Evolutionary conservation across 768 basidiomycete species (phyloP), one percentile per base, ranked within the genome.

Genomic region (Kwoniella mangroviensis): DNA sequence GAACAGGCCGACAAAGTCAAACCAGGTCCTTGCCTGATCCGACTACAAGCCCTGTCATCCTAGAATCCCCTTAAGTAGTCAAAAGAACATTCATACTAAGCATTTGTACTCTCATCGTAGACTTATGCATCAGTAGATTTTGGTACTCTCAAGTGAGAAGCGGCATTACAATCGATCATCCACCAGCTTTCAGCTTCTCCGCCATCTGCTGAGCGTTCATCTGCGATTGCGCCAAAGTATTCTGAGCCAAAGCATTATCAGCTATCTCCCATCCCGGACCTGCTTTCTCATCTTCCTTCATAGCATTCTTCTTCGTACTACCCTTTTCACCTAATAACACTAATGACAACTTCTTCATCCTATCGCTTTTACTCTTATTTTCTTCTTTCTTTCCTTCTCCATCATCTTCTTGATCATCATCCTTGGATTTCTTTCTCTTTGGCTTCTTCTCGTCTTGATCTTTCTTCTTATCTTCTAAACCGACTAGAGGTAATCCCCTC

Each of bases 251-350:
- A n/a, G 55, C 21, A 6, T 55, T 34, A 69, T 69, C 68, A n/a
- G 68, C 68, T 21, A 64, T 52, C 43, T 69, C 68, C 68, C 68
- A 69, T 11, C 61, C 61, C 2, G 59, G 61, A 17, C 68, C 68
- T 13, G 45, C 3, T 24, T 43, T 51, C 10, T 28, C 24, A 28
- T 19, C 34, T 9, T 55, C 41, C n/a, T 68, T 40, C 45, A 26
- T 24, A 22, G 24, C 15, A 28, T 45, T 26, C 9, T 43, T 28
- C 43, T 56, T 65, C 26, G 12, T 13, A 19, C 21, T 34, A 28
- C 21, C 67, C 40, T 54, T 60, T 28, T 61, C 24, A 55, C 67
- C 58, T 28, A 41, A 2, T 0, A 68, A 54, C 19, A 68, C 58
- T 28, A 41, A 2, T 0, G 61, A 54, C 19, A 68, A 15, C 13